These are phyloP conservation scores for Stagonosporopsis cucurbitacearum DNA, from an alignment of 2,329 filamentous ascomycete species.

Conservation along the genomic window DNA sequence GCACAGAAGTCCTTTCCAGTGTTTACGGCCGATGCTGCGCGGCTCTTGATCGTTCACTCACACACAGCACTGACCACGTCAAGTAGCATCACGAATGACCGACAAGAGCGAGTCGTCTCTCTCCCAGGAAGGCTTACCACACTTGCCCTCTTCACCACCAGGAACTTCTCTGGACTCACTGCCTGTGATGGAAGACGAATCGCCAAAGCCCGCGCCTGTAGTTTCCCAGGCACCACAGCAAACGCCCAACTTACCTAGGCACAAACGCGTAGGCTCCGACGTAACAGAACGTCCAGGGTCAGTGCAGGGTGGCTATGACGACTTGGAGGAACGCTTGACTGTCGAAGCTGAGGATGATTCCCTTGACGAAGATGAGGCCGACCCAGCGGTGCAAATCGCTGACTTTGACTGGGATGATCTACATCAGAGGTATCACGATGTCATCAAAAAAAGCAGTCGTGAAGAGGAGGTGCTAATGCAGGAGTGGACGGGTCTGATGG, in stretches of 20 bases:
- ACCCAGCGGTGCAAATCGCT: conserved; percentile 51
- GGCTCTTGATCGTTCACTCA: conserved; percentile 26
- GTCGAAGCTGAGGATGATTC: neutral
- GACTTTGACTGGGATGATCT: conserved; percentile 81
- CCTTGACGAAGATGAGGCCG: conserved; percentile 22
- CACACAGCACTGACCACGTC: conserved; percentile 32
- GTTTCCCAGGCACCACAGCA: conserved; percentile 16
- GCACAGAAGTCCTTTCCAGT: neutral
- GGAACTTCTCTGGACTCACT: conserved; percentile 3
- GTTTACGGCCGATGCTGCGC: conserved; percentile 10
- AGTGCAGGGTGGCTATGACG: conserved; percentile 27
- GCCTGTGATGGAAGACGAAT: conserved; percentile 27
- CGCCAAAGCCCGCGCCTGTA: conserved; percentile 21
- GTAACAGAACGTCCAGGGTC: conserved; percentile 39
- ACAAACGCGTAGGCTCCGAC: conserved; percentile 24
- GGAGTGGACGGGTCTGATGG: conserved; percentile 65
- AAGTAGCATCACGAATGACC: conserved; percentile 27
- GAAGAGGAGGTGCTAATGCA: conserved; percentile 70
- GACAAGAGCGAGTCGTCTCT: conserved; percentile 31
- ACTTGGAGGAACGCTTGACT: conserved; percentile 18
- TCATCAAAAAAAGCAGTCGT: conserved; percentile 67
- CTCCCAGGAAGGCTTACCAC: conserved; percentile 17
- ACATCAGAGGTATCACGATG: conserved; percentile 70
- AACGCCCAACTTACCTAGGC: conserved; percentile 1
- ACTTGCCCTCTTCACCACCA: conserved; percentile 28